A percentile compares a stretch with the other conserved stretches of the same genome.
phyloP scores from a whole-genome alignment of 2,329 filamentous ascomycete genomes.

The Claviceps maximensis region DNA sequence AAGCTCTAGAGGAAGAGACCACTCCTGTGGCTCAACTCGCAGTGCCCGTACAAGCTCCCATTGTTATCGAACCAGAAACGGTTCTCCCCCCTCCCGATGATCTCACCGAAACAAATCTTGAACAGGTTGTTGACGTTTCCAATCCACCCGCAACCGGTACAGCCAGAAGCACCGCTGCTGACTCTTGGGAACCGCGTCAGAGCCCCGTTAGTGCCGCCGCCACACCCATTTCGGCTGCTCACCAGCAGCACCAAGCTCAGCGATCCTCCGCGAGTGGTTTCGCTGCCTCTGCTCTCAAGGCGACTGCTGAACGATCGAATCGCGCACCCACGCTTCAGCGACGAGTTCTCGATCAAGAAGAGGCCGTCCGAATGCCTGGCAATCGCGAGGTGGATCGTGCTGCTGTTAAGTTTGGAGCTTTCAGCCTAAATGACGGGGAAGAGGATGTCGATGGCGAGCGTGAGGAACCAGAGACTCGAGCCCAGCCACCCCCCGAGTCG shows the following conservation, averaged over 20 bases:
- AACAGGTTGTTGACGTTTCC: conserved; percentile 75
- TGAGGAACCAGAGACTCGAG: conserved; percentile 88
- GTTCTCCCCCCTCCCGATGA: conserved; percentile 60
- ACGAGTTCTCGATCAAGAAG: conserved; percentile 84
- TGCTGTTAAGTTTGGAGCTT: conserved; percentile 90
- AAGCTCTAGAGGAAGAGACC: conserved; percentile 22
- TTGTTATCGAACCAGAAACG: conserved; percentile 34
- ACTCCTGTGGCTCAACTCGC: conserved; percentile 22
- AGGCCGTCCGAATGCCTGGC: conserved; percentile 95
- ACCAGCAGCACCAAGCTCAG: conserved; percentile 46
- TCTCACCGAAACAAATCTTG: conserved; percentile 83
- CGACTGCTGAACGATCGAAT: conserved; percentile 46
- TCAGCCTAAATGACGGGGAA: conserved; percentile 73
- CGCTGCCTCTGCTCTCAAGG: conserved; percentile 71
- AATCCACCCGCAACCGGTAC: conserved; percentile 66
- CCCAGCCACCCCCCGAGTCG: conserved; percentile 86
- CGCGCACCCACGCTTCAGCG: conserved; percentile 74
- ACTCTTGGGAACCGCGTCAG: conserved; percentile 64
- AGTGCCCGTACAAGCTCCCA: conserved; percentile 11
- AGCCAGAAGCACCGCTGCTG: conserved; percentile 76
- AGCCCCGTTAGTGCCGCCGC: conserved; percentile 44
- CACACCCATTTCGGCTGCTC: conserved; percentile 52
- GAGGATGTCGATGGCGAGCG: conserved; percentile 89
- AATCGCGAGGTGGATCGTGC: conserved; percentile 90
- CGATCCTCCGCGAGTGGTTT: conserved; percentile 50